Evolutionary conservation across 2,329 filamentous ascomycete species (phyloP).

Genomic region (Botrytis elliptica): DNA sequence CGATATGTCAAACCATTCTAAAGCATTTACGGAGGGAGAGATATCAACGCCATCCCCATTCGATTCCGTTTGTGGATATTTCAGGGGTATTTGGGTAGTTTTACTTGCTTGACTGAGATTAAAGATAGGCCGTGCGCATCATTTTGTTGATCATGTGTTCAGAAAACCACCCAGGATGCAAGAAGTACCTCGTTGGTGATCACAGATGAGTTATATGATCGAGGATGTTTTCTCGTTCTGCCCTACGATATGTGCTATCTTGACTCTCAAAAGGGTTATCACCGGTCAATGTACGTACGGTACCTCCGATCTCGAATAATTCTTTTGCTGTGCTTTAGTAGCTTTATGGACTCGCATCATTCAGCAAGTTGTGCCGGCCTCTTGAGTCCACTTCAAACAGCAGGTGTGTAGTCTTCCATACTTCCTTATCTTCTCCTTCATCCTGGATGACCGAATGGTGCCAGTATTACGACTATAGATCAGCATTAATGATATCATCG

Average conservation of each 20-base stretch:
- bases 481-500: slow-evolving; percentile 12
- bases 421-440: background rate
- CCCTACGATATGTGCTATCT: background rate
- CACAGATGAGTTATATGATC: background rate
- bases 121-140: slow-evolving; percentile 10
- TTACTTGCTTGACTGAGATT: slow-evolving; percentile 1
- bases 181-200: background rate
- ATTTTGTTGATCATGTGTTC: slow-evolving; percentile 5
- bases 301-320: background rate
- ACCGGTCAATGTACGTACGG: background rate
- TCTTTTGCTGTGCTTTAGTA: background rate
- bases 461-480: slow-evolving; percentile 3
- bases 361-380: background rate
- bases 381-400: background rate
- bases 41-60: background rate
- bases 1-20: background rate
- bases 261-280: background rate
- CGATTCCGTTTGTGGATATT: background rate
- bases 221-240: background rate
- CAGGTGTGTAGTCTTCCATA: background rate
- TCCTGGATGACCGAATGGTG: background rate
- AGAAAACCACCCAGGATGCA: background rate
- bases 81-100: slow-evolving; percentile 13
- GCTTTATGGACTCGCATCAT: background rate
- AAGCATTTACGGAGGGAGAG: background rate